These are phyloP conservation scores for Fraxinus cuspidata DNA, from an alignment of 257 asterid genomes.

Conservation along the genomic window DNA sequence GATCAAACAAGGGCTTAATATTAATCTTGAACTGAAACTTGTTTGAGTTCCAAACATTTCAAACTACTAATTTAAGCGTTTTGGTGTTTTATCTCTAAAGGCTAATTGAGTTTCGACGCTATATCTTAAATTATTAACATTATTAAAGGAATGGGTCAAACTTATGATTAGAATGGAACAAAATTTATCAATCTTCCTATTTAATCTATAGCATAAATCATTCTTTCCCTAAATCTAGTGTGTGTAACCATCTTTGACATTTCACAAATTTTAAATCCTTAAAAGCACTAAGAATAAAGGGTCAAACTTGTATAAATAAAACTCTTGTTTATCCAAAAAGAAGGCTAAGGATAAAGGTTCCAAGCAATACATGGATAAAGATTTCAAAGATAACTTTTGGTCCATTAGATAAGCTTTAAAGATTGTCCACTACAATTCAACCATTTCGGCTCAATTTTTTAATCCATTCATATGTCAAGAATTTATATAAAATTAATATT, in stretches of 20 bases:
- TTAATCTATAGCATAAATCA: too few species aligned
- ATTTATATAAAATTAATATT: too few species aligned
- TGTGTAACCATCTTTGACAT: background rate
- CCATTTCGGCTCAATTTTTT: background rate
- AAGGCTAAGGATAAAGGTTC: too few species aligned
- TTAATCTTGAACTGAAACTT: background rate
- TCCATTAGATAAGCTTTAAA: background rate
- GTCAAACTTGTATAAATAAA: background rate
- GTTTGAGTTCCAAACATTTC: background rate
- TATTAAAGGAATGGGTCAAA: background rate
- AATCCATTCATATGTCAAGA: background rate
- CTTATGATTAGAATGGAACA: background rate
- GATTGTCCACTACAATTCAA: conserved; percentile 6
- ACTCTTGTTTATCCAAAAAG: too few species aligned
- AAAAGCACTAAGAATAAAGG: background rate
- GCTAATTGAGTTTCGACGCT: background rate
- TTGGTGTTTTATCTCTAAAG: background rate
- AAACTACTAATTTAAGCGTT: background rate
- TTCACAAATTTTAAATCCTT: background rate
- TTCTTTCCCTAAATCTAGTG: background rate
- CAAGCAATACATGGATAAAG: background rate
- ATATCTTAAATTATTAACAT: background rate
- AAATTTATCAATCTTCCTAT: background rate
- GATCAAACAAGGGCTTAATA: too few species aligned
- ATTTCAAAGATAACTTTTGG: background rate